Base-by-base conservation (phyloP, 208 protist species). In the Leishmania aethiopica region DNA sequence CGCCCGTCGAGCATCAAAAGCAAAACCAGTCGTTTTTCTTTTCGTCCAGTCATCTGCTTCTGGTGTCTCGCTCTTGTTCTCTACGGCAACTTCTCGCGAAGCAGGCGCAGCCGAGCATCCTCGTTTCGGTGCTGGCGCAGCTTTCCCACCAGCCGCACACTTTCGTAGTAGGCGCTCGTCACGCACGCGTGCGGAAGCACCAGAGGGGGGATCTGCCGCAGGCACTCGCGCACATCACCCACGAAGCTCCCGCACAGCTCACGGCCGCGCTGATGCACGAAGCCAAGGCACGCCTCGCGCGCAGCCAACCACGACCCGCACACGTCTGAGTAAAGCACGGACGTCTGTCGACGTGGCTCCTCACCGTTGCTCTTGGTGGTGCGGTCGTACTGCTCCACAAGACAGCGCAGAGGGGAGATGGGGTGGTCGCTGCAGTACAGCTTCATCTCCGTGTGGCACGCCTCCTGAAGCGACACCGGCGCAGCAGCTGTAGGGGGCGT, bases 151-250 rank as follows among this genome's bases (percentile, higher is more conserved):
- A 96, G 84, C 42, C 88, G 72, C n/a, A 96, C 93, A 47, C 88
- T 90, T n/a, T 82, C 83, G 86, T 94, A 95, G 88, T 96, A 96
- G 67, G 82, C 86, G n/a, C 87, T 95, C 75, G 90, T 49, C 57
- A 84, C 86, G 79, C 93, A 96, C 8, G 82, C 75, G 40, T 59
- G 40, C 11, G 92, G 92, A 4, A 95, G 86, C 17, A 84, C 35
- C 10, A 69, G 55, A 3, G 84, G 79, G 1, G 91, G 88, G 1
- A 94, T 79, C 35, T 85, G 83, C 25, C 93, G 93, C 7, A 96
- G 88, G 80, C 92, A 95, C 51, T 95, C 89, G 17, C 92, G 87
- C 17, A 85, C 76, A 35, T 90, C 78, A 2, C 25, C 75, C 59
- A 69, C 83, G 0, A 60, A 42, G 0, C 13, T 66, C 5, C 64